These are phyloP conservation scores for Penicillium freii DNA, from an alignment of 2,329 filamentous ascomycete genomes.

Conservation along the genomic window DNA sequence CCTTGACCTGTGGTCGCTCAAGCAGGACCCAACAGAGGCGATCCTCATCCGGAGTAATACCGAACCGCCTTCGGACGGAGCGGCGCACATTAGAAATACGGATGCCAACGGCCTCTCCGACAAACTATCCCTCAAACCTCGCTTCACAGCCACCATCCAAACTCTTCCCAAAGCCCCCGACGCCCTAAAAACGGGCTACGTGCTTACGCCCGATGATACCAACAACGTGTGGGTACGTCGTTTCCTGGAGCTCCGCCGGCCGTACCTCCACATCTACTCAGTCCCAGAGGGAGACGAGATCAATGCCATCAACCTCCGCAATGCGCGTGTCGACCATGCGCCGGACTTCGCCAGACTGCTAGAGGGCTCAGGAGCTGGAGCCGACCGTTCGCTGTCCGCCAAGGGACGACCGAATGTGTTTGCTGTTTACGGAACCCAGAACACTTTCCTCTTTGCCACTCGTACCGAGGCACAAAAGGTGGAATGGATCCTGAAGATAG, in stretches of 20 bases:
- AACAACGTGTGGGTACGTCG: slow-evolving; percentile 80
- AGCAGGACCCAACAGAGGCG: slow-evolving; percentile 40
- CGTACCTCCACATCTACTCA: slow-evolving; percentile 88
- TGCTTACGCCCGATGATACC: slow-evolving; percentile 79
- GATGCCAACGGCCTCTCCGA: slow-evolving; percentile 28
- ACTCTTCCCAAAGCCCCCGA: slow-evolving; percentile 76
- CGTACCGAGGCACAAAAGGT: slow-evolving; percentile 87
- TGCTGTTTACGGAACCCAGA: slow-evolving; percentile 89
- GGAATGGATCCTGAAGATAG: slow-evolving; percentile 95
- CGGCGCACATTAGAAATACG: slow-evolving; percentile 26
- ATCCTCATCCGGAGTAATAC: slow-evolving; percentile 48
- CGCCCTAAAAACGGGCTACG: slow-evolving; percentile 80
- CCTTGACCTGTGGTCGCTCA: slow-evolving; percentile 44
- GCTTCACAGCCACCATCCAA: slow-evolving; percentile 72
- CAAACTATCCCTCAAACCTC: slow-evolving; percentile 52
- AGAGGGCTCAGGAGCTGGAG: slow-evolving; percentile 46
- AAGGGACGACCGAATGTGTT: slow-evolving; percentile 70
- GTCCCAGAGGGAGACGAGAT: slow-evolving; percentile 85
- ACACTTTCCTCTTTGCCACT: slow-evolving; percentile 92
- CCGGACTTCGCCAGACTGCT: slow-evolving; percentile 82
- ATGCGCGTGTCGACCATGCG: slow-evolving; percentile 87
- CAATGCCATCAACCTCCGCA: slow-evolving; percentile 81
- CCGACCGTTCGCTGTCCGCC: slow-evolving; percentile 36
- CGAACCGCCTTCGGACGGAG: slow-evolving; percentile 42
- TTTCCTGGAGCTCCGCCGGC: slow-evolving; percentile 86